phyloP scores from a whole-genome alignment of 2,329 filamentous ascomycete genomes.

The Alternaria brassicae region DNA sequence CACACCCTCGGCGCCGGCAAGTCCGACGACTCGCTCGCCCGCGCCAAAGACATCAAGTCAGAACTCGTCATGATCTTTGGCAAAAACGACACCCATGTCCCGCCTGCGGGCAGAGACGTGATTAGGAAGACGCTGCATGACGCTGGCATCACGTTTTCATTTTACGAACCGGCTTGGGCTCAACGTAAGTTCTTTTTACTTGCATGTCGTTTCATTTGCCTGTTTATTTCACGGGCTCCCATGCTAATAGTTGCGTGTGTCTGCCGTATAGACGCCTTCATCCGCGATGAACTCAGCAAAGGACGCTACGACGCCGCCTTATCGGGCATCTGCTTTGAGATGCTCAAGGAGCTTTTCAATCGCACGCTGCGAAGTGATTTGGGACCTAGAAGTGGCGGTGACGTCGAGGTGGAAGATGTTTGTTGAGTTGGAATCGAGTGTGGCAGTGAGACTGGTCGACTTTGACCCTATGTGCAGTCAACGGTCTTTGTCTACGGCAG shows the following conservation, averaged over 20 bases:
- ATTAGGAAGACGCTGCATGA: slow-evolving; percentile 84
- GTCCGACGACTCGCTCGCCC: slow-evolving; percentile 66
- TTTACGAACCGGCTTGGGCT: slow-evolving; percentile 90
- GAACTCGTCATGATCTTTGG: slow-evolving; percentile 92
- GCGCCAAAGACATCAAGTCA: slow-evolving; percentile 72
- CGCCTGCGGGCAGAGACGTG: slow-evolving; percentile 79
- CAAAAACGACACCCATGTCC: slow-evolving; percentile 89
- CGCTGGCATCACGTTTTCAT: slow-evolving; percentile 75
- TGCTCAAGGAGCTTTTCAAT: slow-evolving; percentile 84
- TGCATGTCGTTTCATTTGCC: too few relatives aligned
- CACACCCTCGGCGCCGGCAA: slow-evolving; percentile 74
- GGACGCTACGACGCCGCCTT: slow-evolving; percentile 92
- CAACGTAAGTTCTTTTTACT: slow-evolving; percentile 76
- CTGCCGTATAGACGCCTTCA: slow-evolving; percentile 83
- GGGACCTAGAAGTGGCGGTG: slow-evolving; percentile 69
- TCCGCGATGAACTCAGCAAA: slow-evolving; percentile 90
- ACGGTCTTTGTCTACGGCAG: background rate
- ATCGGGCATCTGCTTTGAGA: slow-evolving; percentile 87
- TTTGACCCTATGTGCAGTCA: rapidly evolving
- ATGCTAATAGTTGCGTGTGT: too few relatives aligned
- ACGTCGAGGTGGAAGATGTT: slow-evolving; percentile 72
- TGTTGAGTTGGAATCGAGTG: slow-evolving; percentile 53
- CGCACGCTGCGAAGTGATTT: slow-evolving; percentile 80
- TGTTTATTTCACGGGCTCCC: too few relatives aligned
- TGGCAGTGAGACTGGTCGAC: background rate